phyloP scores from a whole-genome alignment of 1,284 basidiomycete species.

The Sanghuangporus sanghuang region DNA sequence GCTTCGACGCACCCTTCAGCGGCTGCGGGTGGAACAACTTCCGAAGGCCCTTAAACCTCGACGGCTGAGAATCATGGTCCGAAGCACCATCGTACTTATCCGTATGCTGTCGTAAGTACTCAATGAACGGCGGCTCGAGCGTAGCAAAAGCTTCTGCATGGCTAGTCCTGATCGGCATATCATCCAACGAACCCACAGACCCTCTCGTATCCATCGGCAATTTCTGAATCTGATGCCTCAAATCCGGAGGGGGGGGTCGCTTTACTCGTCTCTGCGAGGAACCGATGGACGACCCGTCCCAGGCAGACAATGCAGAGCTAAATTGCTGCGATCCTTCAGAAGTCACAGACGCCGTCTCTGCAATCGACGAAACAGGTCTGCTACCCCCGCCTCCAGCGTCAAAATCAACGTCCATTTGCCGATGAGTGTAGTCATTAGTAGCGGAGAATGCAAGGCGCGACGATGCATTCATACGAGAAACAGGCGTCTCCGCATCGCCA shows the following conservation, averaged over 20 bases:
- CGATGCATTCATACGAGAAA: neutral
- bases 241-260: slow-evolving; percentile 1
- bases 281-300: slow-evolving; percentile 16
- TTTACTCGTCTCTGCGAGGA: slow-evolving; percentile 12
- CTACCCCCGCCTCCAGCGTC: neutral
- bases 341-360: slow-evolving; percentile 12
- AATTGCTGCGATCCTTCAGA: slow-evolving; percentile 17
- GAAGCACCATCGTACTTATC: slow-evolving; percentile 21
- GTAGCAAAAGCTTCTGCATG: slow-evolving; percentile 70
- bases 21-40: slow-evolving; percentile 15
- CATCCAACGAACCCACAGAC: slow-evolving; percentile 22
- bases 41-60: slow-evolving; percentile 14
- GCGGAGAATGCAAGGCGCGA: neutral
- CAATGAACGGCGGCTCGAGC: slow-evolving; percentile 56
- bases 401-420: neutral
- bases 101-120: slow-evolving; percentile 38
- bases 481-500: slow-evolving; percentile 1
- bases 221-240: slow-evolving; percentile 4
- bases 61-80: slow-evolving; percentile 22
- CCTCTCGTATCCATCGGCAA: slow-evolving; percentile 2
- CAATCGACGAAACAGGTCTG: slow-evolving; percentile 3
- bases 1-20: slow-evolving; percentile 7
- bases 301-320: slow-evolving; percentile 15
- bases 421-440: neutral
- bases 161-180: slow-evolving; percentile 48